A percentile compares a stretch with the other conserved stretches of the same genome.
Evolutionary conservation across 2,329 filamentous ascomycete genomes (phyloP).

Genomic region (Thelonectria discophora): DNA sequence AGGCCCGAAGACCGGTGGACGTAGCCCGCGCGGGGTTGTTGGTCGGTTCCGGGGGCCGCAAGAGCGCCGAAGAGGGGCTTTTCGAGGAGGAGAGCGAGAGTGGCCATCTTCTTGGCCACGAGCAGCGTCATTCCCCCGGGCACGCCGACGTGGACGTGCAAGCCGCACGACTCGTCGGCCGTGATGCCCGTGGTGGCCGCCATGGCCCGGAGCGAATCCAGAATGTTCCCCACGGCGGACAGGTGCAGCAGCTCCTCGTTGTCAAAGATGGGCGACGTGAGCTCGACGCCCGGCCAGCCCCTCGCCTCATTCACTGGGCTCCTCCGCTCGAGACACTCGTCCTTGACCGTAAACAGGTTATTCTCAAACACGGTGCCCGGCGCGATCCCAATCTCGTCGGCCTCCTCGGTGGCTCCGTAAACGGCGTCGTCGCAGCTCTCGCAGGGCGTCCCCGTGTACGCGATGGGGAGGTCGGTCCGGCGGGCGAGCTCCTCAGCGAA

Average conservation of each 20-base stretch:
- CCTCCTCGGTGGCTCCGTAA: neutral
- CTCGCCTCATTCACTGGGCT: neutral
- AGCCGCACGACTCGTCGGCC: conserved; percentile 34
- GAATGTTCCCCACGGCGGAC: neutral
- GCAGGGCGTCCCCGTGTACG: conserved; percentile 15
- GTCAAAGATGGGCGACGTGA: conserved; percentile 32
- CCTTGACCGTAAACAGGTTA: conserved; percentile 29
- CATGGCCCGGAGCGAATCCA: conserved; percentile 25
- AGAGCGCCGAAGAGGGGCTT: conserved; percentile 25
- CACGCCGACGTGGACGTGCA: conserved; percentile 41
- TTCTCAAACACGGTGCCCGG: neutral
- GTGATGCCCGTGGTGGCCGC: conserved; percentile 9
- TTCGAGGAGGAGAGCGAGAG: conserved; percentile 36
- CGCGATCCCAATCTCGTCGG: neutral
- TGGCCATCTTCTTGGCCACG: conserved; percentile 37
- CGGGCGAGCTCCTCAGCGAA: neutral
- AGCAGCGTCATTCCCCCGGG: conserved; percentile 34
- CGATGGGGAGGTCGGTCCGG: neutral
- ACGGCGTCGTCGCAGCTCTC: fast-evolving
- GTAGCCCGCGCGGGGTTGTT: neutral
- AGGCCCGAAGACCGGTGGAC: conserved; percentile 8
- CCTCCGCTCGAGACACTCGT: conserved; percentile 11
- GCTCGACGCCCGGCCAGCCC: conserved; percentile 31
- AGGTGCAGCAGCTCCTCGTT: conserved; percentile 33
- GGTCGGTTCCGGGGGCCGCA: neutral